phyloP scores from a whole-genome alignment of 2,329 filamentous ascomycete species.

The Xylariaceae sp. region DNA sequence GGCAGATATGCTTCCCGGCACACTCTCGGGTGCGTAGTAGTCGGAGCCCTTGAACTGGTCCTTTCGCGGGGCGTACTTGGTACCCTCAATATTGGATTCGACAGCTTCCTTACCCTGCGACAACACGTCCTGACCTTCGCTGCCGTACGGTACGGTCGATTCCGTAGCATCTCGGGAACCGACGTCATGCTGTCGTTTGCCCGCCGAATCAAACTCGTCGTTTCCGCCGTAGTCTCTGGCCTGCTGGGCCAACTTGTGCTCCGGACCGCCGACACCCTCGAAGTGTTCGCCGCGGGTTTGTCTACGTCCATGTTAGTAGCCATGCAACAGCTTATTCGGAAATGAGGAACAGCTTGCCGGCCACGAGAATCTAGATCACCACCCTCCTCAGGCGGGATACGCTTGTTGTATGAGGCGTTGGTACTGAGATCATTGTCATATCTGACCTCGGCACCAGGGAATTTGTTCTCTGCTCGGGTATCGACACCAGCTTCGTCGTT shows the following conservation, averaged over 20 bases:
- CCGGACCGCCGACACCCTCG: slow-evolving; percentile 47
- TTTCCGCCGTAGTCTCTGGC: slow-evolving; percentile 39
- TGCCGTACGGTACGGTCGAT: slow-evolving; percentile 38
- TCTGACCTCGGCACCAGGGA: slow-evolving; percentile 44
- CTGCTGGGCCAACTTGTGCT: slow-evolving; percentile 42
- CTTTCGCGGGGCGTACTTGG: slow-evolving; percentile 41
- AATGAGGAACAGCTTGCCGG: slow-evolving; percentile 39
- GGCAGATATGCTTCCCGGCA: slow-evolving; percentile 47
- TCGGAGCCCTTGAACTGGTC: slow-evolving; percentile 45
- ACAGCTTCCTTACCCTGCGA: slow-evolving; percentile 42
- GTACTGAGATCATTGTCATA: slow-evolving; percentile 49
- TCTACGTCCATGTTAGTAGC: slow-evolving; percentile 33
- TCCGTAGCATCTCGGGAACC: slow-evolving; percentile 23
- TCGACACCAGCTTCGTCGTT: slow-evolving; percentile 49
- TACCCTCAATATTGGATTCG: slow-evolving; percentile 43
- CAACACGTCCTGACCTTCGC: slow-evolving; percentile 33
- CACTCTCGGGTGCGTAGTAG: slow-evolving; percentile 45
- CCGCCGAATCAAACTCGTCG: slow-evolving; percentile 38
- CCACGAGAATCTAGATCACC: slow-evolving; percentile 48
- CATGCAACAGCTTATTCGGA: neutral
- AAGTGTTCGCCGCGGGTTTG: slow-evolving; percentile 49
- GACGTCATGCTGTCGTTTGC: slow-evolving; percentile 14
- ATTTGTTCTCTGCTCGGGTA: slow-evolving; percentile 45
- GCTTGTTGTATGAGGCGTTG: slow-evolving; percentile 49
- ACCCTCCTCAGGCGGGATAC: slow-evolving; percentile 49